These are phyloP conservation scores for Mercurialis annua DNA, from an alignment of 345 rosid genomes.

Conservation along the genomic window DNA sequence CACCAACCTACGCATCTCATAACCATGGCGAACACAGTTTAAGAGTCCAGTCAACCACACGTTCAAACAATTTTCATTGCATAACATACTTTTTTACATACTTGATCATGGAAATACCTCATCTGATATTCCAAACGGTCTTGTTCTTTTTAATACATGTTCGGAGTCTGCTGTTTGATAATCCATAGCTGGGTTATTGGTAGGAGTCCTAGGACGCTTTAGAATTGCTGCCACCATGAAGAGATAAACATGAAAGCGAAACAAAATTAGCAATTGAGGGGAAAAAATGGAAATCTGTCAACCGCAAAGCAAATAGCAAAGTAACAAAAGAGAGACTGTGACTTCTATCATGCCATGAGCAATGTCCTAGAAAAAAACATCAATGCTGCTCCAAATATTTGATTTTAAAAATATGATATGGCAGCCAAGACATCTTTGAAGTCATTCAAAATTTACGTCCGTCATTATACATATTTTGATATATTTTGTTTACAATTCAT, in stretches of 20 bases:
- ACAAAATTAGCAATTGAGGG: not conserved
- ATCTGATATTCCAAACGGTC: conserved; percentile 67
- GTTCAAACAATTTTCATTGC: not conserved
- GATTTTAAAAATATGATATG: not conserved
- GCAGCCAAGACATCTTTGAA: not conserved
- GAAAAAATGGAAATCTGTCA: not conserved
- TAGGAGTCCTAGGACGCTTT: conserved; percentile 72
- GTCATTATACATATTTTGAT: not conserved
- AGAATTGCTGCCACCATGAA: conserved; percentile 43
- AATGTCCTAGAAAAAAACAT: not conserved
- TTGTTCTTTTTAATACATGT: conserved; percentile 61
- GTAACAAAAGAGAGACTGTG: not conserved
- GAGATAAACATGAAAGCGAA: not conserved
- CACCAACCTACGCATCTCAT: conserved; percentile 9
- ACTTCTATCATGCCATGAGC: not conserved
- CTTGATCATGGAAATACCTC: conserved; percentile 42
- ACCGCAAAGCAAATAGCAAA: not conserved
- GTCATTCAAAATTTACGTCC: not conserved
- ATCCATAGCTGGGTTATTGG: conserved; percentile 52
- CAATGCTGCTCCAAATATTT: not conserved
- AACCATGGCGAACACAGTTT: not conserved
- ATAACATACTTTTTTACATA: not conserved
- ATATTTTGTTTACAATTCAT: not conserved
- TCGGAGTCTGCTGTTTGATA: conserved; percentile 85
- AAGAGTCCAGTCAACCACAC: not conserved